phyloP scores from a whole-genome alignment of 768 basidiomycete genomes.

The Panellus pusillus region DNA sequence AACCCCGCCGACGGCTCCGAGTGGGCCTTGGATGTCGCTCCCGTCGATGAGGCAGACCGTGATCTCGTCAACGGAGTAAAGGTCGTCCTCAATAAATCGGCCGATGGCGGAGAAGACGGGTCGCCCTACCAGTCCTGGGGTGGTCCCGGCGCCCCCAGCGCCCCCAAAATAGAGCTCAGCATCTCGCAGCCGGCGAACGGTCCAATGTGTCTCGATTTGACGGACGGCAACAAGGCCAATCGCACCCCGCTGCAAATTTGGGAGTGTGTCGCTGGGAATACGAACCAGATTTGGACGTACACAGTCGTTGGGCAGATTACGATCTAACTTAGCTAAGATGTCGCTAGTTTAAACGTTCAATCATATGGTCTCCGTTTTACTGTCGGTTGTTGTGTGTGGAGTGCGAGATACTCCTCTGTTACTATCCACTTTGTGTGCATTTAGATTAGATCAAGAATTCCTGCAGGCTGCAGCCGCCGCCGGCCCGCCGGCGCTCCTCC shows the following conservation, averaged over 20 bases:
- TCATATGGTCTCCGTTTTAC: too few relatives aligned
- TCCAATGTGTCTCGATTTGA: slow-evolving; percentile 8
- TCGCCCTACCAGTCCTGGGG: slow-evolving; percentile 7
- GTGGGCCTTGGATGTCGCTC: slow-evolving; percentile 12
- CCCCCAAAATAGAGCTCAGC: not conserved
- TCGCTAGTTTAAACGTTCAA: too few relatives aligned
- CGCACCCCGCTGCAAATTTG: slow-evolving; percentile 11
- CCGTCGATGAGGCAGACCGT: not conserved
- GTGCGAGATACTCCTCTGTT: too few relatives aligned
- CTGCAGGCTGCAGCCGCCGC: too few relatives aligned
- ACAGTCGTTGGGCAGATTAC: slow-evolving; percentile 7
- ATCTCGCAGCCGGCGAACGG: slow-evolving; percentile 1
- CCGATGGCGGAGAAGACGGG: slow-evolving; percentile 7
- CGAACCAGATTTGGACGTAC: slow-evolving; percentile 12
- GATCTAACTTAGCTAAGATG: too few relatives aligned
- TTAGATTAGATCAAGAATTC: too few relatives aligned
- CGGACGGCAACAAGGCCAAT: slow-evolving; percentile 1
- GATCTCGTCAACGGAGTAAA: slow-evolving; percentile 1
- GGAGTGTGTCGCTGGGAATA: slow-evolving; percentile 7
- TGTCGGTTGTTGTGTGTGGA: too few relatives aligned
- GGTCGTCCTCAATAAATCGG: slow-evolving; percentile 4
- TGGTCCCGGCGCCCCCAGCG: not conserved
- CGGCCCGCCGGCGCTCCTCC: too few relatives aligned
- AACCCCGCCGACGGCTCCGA: slow-evolving; percentile 13
- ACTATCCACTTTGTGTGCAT: too few relatives aligned